These are phyloP conservation scores for Haplographium delicatum DNA, from an alignment of 495 filamentous ascomycete species.

Conservation along the genomic window DNA sequence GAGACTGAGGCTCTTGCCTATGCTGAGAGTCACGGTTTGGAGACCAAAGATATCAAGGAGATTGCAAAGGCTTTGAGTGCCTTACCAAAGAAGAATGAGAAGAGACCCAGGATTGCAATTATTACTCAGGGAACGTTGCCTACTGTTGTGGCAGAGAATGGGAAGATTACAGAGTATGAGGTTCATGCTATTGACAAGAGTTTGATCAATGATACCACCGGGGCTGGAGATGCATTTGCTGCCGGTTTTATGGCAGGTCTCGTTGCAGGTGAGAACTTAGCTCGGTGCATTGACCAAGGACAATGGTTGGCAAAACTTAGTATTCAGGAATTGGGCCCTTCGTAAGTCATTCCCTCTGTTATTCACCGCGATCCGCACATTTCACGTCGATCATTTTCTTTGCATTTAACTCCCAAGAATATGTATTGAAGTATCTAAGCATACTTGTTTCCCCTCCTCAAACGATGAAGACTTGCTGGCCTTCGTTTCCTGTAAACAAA, in stretches of 20 bases:
- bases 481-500: slow-evolving; percentile 1
- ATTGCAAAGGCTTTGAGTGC: slow-evolving; percentile 82
- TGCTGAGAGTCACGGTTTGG: slow-evolving; percentile 68
- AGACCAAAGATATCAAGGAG: slow-evolving; percentile 72
- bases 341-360: slow-evolving; percentile 55
- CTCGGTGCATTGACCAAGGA: slow-evolving; percentile 75
- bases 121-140: slow-evolving; percentile 91
- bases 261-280: slow-evolving; percentile 73
- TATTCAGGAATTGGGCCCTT: slow-evolving; percentile 91
- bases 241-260: slow-evolving; percentile 89
- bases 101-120: slow-evolving; percentile 74
- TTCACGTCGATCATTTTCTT: too few species aligned
- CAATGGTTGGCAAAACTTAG: slow-evolving; percentile 91
- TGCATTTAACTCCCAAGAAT: too few species aligned
- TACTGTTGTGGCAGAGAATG: slow-evolving; percentile 72
- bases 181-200: slow-evolving; percentile 69
- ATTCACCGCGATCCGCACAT: neutral
- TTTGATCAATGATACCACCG: slow-evolving; percentile 90
- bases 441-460: neutral
- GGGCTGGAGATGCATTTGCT: slow-evolving; percentile 95
- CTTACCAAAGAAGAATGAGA: slow-evolving; percentile 84
- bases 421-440: slow-evolving; percentile 14
- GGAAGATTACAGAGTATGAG: slow-evolving; percentile 66
- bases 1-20: slow-evolving; percentile 89
- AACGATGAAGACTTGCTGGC: neutral